Evolutionary conservation across 2,329 filamentous ascomycete species (phyloP), one percentile per base, ranked within the genome.

Genomic region (Mycosphaerella arachidis): DNA sequence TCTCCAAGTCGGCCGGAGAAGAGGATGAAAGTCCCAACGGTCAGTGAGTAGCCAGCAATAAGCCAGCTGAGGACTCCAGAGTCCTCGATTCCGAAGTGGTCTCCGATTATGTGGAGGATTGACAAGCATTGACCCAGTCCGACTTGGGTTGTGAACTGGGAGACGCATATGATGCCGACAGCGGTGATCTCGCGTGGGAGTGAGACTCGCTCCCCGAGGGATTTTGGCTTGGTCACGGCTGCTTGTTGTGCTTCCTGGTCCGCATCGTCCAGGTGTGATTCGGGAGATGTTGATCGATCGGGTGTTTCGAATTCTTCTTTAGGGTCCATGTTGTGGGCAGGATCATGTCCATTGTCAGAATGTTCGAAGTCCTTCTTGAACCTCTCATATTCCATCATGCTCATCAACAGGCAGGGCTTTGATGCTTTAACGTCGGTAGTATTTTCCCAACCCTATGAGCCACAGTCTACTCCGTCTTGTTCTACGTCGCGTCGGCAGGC

Each of bases 11-110:
- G 71, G 10, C 77, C 77, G 10, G 75, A 74, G 35, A 78, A 74
- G 40, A 79, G 71, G 59, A 79, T 79, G 63, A 78, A 78, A 4
- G 76, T 78, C 27, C 77, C 77, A 12, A 78, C 75, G 1, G 77
- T 78, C 30, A 78, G 66, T 48, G 70, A 72, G 68, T 78, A 79
- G 12, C 70, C 76, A 6, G 77, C 76, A 46, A 77, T 73, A 55
- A 78, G 71, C 77, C 77, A 79, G 16, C 74, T 73, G 37, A 76
- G 72, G 50, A 79, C 70, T 24, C 75, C 79, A 2, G 77, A 73
- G 53, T 74, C 73, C 1, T 68, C 70, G 27, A 74, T 72, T 10
- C 71, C 72, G 40, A 83, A 76, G 53, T 65, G 55, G 73, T 74
- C 43, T 10, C 63, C 63, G 10, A 83, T 82, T 55, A 79, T 71